Conservation (phyloP, 768 basidiomycete genomes). For the Lactarius quietus region DNA sequence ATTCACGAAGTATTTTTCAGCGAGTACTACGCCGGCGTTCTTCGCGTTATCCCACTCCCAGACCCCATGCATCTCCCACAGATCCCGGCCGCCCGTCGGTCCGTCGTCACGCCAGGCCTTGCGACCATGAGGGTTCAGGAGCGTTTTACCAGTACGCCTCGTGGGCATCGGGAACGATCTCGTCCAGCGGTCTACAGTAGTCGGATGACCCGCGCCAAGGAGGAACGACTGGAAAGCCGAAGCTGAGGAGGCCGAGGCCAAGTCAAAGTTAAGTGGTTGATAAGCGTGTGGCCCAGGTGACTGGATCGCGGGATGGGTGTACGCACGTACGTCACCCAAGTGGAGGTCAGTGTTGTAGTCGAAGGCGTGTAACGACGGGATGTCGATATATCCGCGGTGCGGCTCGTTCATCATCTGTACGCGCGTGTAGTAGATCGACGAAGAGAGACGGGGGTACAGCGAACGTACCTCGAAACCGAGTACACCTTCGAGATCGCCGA, state of each 20-base stretch:
- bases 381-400: conserved; percentile 85
- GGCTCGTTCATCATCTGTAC: conserved; percentile 89
- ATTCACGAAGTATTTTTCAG: conserved; percentile 80
- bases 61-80: conserved; percentile 91
- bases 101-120: conserved; percentile 74
- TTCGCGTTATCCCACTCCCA: conserved; percentile 82
- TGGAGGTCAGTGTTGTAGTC: conserved; percentile 96
- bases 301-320: background rate
- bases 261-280: background rate
- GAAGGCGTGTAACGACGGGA: conserved; percentile 78
- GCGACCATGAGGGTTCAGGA: conserved; percentile 57
- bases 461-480: conserved; percentile 79
- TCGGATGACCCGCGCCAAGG: conserved; percentile 86
- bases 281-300: background rate
- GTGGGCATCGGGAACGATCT: conserved; percentile 91
- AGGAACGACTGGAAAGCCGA: conserved; percentile 87
- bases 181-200: conserved; percentile 71
- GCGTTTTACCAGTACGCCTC: conserved; percentile 48
- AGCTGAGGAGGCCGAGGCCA: conserved; percentile 46
- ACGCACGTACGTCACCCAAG: conserved; percentile 71
- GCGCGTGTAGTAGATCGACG: background rate
- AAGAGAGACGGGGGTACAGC: background rate
- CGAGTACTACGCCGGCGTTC: conserved; percentile 65
- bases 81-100: conserved; percentile 65
- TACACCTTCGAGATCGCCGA: conserved; percentile 75